Evolutionary conservation across 805 yeast genomes (phyloP), one percentile per base, ranked within the genome.

Genomic region (Metschnikowia reukaufii): DNA sequence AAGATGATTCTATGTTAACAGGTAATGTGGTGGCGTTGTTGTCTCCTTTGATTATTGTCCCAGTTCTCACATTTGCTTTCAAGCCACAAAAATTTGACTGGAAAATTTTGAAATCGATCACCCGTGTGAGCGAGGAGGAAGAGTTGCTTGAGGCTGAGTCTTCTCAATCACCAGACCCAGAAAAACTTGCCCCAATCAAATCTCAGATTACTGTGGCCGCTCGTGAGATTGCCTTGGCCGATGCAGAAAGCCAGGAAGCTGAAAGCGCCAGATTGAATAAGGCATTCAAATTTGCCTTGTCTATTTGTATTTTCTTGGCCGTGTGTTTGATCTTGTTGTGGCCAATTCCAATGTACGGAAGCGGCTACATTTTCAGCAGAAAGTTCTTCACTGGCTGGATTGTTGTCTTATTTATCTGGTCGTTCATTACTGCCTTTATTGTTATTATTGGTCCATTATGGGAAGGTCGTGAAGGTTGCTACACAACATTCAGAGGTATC

Each of bases 271-370:
- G 72, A 8, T 74, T 89, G 52, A 65, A 66, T 42, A 77, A 68
- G 56, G 82, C 88, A 6, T 77, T 87, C 40, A 83, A 77, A 56
- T 67, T 69, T 34, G 94, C 91, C 1, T 77, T 79, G 31, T 68
- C 68, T 44, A 68, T 86, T 34, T 85, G 91, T 62, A 64, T 79
- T 2, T 67, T 77, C 36, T 73, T 88, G 55, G 81, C 88, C 5
- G 55, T 88, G 7, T 73, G 84, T 39, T 68, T 89, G 41, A 67
- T 89, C 27, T 76, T 90, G 20, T 60, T 89, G 25, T 88, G 95
- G 94, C 97, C 97, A 59, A 86, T 89, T 89, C 96, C 97, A 54
- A 84, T 90, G 94, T 89, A 84, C 64, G 97, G 96, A 27, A 61
- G 84, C 4, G 76, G 78, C 3, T 89, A 89, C 61, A 73, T 89